These are phyloP conservation scores for Lagenidium giganteum DNA, from an alignment of 352 stramenopile genomes.

Conservation along the genomic window DNA sequence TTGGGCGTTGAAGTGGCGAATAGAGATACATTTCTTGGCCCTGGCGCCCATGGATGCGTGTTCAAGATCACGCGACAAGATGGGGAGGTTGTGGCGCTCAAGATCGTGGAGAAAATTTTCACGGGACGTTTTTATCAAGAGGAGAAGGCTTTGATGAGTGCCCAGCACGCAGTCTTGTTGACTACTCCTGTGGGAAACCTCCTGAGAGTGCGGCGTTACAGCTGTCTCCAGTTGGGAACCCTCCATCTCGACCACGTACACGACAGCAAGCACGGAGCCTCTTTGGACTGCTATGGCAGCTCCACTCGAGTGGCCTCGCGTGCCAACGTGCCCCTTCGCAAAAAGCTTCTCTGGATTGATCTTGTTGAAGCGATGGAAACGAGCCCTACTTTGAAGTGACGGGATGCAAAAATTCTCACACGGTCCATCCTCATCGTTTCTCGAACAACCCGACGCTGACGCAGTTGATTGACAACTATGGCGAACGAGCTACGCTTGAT, in stretches of 20 bases:
- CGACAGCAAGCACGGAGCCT: constrained; percentile 17
- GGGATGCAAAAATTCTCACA: too few species aligned
- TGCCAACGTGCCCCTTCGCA: constrained; percentile 24
- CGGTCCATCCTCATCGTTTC: too few species aligned
- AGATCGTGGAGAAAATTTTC: constrained; percentile 17
- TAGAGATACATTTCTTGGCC: constrained; percentile 20
- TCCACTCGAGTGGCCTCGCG: constrained; percentile 19
- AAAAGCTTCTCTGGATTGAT: constrained; percentile 28
- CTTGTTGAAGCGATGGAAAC: constrained; percentile 20
- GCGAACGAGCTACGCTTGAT: constrained; percentile 14
- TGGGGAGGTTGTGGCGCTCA: constrained; percentile 15
- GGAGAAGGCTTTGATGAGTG: constrained; percentile 9
- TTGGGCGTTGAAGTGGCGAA: constrained; percentile 21
- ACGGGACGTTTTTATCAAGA: constrained; percentile 19
- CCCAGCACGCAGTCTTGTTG: constrained; percentile 21
- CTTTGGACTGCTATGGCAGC: constrained; percentile 21
- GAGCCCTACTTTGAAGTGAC: too few species aligned
- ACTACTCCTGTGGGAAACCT: constrained; percentile 11
- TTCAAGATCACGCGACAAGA: too few species aligned
- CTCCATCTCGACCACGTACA: constrained; percentile 22
- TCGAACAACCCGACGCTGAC: too few species aligned
- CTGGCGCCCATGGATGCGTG: constrained; percentile 12
- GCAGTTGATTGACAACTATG: too few species aligned
- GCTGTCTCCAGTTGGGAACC: constrained; percentile 23
- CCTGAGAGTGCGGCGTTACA: constrained; percentile 17